These are phyloP conservation scores for Brassica cretica DNA, from an alignment of 345 rosid species.

Conservation along the genomic window DNA sequence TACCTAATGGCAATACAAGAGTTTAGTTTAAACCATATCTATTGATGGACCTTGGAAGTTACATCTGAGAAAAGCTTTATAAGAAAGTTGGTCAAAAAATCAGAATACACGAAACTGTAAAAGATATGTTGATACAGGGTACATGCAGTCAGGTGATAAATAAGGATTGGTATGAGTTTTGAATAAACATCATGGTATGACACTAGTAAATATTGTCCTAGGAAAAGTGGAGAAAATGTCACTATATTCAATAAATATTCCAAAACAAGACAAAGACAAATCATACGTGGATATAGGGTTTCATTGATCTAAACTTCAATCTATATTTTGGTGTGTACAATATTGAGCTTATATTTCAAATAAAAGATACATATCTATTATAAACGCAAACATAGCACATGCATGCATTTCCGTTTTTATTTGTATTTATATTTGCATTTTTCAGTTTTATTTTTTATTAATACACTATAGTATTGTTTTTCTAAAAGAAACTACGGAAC, in stretches of 20 bases:
- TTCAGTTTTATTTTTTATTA: background rate
- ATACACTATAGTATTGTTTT: background rate
- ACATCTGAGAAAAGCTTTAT: constrained; percentile 10
- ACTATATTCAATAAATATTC: background rate
- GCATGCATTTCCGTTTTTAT: constrained; percentile 3
- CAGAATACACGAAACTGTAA: background rate
- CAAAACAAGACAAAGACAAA: constrained; percentile 21
- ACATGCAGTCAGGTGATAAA: background rate
- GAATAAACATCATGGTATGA: constrained; percentile 24
- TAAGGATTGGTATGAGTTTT: constrained; percentile 18
- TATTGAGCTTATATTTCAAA: background rate
- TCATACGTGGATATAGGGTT: constrained; percentile 6
- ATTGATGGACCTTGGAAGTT: constrained; percentile 7
- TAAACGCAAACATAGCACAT: constrained; percentile 8
- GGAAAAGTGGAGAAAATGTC: background rate
- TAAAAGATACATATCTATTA: background rate
- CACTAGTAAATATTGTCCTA: constrained; percentile 32
- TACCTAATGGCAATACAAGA: background rate
- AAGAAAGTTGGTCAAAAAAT: constrained; percentile 6
- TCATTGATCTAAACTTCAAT: constrained; percentile 1
- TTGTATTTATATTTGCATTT: background rate
- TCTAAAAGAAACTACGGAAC: background rate
- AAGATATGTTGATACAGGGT: constrained; percentile 8
- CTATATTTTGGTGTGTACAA: background rate
- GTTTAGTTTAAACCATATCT: constrained; percentile 6